A percentile compares a stretch with the other conserved stretches of the same genome.
Evolutionary conservation across 1,284 basidiomycete genomes (phyloP).

Genomic region (Thecaphora thlaspeos): DNA sequence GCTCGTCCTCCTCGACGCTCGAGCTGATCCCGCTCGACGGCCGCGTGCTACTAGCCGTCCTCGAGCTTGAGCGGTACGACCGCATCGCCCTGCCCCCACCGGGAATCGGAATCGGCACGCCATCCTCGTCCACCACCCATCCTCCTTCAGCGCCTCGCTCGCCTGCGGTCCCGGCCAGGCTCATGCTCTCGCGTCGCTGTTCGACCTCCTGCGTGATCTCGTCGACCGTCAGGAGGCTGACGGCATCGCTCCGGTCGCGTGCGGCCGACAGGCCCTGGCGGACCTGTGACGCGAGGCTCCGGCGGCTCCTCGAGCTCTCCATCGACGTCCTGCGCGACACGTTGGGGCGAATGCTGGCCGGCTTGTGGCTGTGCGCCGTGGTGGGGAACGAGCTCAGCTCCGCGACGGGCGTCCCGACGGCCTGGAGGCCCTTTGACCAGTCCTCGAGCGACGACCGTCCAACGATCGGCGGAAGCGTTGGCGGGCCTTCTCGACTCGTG

Average conservation of each 20-base stretch:
- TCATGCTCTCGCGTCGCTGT: conserved; percentile 67
- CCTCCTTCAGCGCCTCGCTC: conserved; percentile 19
- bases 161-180: too few species aligned
- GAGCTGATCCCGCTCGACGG: conserved; percentile 33
- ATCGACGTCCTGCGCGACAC: conserved; percentile 40
- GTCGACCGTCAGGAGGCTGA: conserved; percentile 90
- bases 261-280: conserved; percentile 29
- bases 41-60: conserved; percentile 29
- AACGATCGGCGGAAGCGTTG: conserved; percentile 43
- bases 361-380: conserved; percentile 8
- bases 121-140: conserved; percentile 54
- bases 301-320: conserved; percentile 38
- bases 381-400: conserved; percentile 6
- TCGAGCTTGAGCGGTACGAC: conserved; percentile 15
- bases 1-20: conserved; percentile 49
- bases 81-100: conserved; percentile 4
- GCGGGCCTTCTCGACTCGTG: conserved; percentile 12
- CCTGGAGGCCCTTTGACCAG: conserved; percentile 43
- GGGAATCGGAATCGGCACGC: conserved; percentile 48
- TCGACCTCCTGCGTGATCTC: conserved; percentile 97
- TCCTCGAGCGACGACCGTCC: conserved; percentile 42
- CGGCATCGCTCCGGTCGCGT: conserved; percentile 76
- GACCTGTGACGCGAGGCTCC: conserved; percentile 40
- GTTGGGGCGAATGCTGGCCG: conserved; percentile 14
- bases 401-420: conserved; percentile 30